These are phyloP conservation scores for Nakaseomyces glabratus DNA, from an alignment of 1,139 yeast genomes.

Conservation along the genomic window DNA sequence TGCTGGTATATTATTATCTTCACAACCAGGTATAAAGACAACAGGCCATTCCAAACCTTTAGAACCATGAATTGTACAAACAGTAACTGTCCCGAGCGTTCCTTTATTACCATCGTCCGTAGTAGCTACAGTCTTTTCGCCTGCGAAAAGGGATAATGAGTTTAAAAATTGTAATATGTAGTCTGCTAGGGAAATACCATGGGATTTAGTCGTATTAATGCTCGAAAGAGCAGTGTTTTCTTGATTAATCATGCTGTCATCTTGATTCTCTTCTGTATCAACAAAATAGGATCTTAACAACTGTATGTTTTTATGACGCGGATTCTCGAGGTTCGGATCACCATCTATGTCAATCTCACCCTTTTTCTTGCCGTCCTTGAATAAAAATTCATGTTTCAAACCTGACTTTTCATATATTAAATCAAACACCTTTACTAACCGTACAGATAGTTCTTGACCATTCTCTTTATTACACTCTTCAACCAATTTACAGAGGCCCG, in stretches of 20 bases:
- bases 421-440: slow-evolving; percentile 22
- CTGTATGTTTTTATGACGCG: slow-evolving; percentile 34
- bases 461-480: slow-evolving; percentile 17
- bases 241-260: not conserved
- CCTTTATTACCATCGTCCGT: slow-evolving; percentile 11
- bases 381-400: slow-evolving; percentile 21
- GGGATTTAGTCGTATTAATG: no score
- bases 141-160: slow-evolving; percentile 51
- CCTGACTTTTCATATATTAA: slow-evolving; percentile 27
- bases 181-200: slow-evolving; percentile 18
- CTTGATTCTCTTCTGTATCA: slow-evolving; percentile 10
- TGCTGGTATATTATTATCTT: slow-evolving; percentile 54
- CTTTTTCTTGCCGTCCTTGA: slow-evolving; percentile 24
- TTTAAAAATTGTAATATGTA: slow-evolving; percentile 46
- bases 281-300: slow-evolving; percentile 40
- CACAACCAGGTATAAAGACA: slow-evolving; percentile 69
- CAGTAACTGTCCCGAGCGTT: slow-evolving; percentile 32
- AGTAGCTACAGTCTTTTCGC: slow-evolving; percentile 10
- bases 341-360: slow-evolving; percentile 10
- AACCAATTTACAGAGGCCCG: slow-evolving; percentile 20
- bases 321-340: slow-evolving; percentile 19
- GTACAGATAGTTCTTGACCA: slow-evolving; percentile 16
- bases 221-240: no score
- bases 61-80: slow-evolving; percentile 82
- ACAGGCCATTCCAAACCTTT: slow-evolving; percentile 95